Evolutionary conservation across 202 grass and related monocot genomes (phyloP).

Genomic region (Setaria italica): DNA sequence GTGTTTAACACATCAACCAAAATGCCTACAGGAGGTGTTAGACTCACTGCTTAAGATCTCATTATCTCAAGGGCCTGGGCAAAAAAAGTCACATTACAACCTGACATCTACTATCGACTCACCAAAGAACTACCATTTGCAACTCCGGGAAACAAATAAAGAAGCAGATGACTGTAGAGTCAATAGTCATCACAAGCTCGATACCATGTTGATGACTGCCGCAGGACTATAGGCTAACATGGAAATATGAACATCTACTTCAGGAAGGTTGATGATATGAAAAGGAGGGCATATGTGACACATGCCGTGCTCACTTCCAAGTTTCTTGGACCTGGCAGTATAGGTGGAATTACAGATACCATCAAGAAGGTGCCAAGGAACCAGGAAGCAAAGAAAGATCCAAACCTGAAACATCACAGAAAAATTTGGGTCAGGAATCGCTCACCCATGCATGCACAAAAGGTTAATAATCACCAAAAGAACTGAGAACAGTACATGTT

Average conservation of each 20-base stretch:
- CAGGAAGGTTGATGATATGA: constrained; percentile 82
- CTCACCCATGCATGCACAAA: neutral
- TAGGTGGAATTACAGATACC: constrained; percentile 89
- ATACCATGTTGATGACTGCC: constrained; percentile 27
- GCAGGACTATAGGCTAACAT: constrained; percentile 40
- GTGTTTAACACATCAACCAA: constrained; percentile 35
- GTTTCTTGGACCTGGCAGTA: constrained; percentile 79
- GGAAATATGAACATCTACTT: constrained; percentile 57
- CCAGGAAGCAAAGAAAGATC: constrained; percentile 92
- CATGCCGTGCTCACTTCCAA: constrained; percentile 93
- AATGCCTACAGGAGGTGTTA: constrained; percentile 42
- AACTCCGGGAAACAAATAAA: constrained; percentile 23
- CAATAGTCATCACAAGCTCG: constrained; percentile 37
- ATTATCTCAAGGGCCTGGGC: neutral
- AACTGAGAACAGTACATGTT: neutral
- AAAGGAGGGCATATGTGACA: constrained; percentile 85
- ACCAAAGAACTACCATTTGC: constrained; percentile 33
- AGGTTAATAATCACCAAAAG: constrained; percentile 7
- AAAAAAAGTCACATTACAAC: constrained; percentile 49
- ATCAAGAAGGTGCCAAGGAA: constrained; percentile 91
- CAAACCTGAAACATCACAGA: constrained; percentile 63
- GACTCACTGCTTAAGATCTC: neutral
- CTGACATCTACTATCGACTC: constrained; percentile 41
- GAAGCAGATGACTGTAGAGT: constrained; percentile 22
- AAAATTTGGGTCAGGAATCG: constrained; percentile 36